Evolutionary conservation across 805 yeast genomes (phyloP), one percentile per base, ranked within the genome.

Genomic region (Saturnispora halmiae): DNA sequence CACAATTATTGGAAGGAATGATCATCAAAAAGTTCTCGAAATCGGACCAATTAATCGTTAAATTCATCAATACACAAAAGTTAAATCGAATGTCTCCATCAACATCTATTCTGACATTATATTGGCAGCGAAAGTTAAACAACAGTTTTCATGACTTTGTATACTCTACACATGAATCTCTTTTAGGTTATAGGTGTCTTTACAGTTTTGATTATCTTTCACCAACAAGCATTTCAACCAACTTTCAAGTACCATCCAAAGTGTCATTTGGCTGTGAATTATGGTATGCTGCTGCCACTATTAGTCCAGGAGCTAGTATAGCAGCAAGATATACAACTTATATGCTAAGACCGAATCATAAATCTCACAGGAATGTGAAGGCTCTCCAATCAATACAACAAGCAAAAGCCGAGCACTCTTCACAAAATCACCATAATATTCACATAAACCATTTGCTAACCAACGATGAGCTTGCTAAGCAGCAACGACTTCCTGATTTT

Each of bases 251-350:
- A 25, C 45, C 60, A 6, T 55, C 63, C 44, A 78, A 92, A 8
- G 11, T 76, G 76, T 33, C 70, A 77, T 50, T 84, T 0, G 98
- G 98, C 1, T 74, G 82, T 8, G 98, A 92, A 61, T 48, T 86
- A 4, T 92, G 95, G 90, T 82, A 82, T 50, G 95, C 95, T 1
- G 75, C 86, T 1, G 59, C 71, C 34, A 80, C 83, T 34, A 80
- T 85, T 72, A 79, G 90, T 44, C 96, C 96, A 0, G 97, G 96
- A 0, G 56, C 88, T 15, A 84, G 95, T 0, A 75, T 94, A 2
- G 90, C 94, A 0, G 58, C 86, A 36, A 64, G 96, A 34, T 90
- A 92, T 57, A 73, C 90, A 1, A 84, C 96, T 0, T 79, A 84
- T 46, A 40, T 59, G 25, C 42, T 41, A 13, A 42, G 41, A 10